Evolutionary conservation across 2,329 filamentous ascomycete genomes (phyloP).

Genomic region (Pleoardoris graminearum): DNA sequence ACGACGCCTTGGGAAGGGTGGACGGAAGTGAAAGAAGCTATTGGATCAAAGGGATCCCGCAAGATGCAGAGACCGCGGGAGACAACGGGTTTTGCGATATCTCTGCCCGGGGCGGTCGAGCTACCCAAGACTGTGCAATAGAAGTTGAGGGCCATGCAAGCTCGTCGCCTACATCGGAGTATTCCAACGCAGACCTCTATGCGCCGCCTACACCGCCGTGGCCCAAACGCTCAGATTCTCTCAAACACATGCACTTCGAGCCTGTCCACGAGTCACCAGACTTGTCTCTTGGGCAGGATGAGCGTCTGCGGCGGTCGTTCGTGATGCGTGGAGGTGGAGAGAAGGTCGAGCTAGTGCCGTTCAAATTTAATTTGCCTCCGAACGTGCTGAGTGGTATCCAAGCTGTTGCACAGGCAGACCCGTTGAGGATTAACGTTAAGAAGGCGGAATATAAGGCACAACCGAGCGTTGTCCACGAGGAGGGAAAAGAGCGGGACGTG

Average conservation of each 20-base stretch:
- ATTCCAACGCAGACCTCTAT: neutral
- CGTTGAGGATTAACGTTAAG: neutral
- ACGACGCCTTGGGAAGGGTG: neutral
- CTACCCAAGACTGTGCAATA: neutral
- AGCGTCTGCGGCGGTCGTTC: neutral
- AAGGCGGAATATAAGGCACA: neutral
- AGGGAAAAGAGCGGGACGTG: neutral
- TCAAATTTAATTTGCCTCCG: neutral
- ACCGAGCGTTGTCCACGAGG: neutral
- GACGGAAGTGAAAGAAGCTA: neutral
- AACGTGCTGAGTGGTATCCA: neutral
- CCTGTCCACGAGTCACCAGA: neutral
- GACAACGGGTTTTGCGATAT: too few species aligned
- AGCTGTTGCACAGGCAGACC: neutral
- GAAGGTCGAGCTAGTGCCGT: too few species aligned
- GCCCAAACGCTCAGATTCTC: neutral
- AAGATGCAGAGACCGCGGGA: too few species aligned
- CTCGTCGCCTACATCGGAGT: neutral
- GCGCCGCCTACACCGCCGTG: neutral
- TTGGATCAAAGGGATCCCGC: neutral
- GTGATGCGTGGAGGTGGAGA: neutral
- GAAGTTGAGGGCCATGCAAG: neutral
- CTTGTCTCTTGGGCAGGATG: neutral
- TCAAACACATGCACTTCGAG: neutral
- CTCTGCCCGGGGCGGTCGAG: neutral